phyloP scores from a whole-genome alignment of 1,284 basidiomycete species.

The Cystobasidium pallidum region DNA sequence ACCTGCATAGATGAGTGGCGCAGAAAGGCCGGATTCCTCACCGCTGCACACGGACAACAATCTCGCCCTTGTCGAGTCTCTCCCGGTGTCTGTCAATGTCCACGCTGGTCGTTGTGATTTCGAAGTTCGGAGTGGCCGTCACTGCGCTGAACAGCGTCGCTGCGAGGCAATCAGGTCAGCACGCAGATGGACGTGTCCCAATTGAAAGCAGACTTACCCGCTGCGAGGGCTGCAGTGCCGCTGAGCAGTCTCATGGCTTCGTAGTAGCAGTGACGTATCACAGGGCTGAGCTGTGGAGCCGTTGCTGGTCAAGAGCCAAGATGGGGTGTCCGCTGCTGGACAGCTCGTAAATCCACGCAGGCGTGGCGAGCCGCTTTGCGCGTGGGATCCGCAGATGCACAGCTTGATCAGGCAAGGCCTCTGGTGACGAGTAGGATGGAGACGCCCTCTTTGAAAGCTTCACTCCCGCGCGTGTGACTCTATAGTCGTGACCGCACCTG shows the following conservation, averaged over 20 bases:
- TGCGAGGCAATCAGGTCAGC: constrained; percentile 14
- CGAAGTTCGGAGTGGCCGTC: constrained; percentile 31
- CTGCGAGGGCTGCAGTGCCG: constrained; percentile 13
- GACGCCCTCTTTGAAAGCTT: too few relatives aligned
- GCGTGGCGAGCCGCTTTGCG: too few relatives aligned
- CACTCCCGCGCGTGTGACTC: too few relatives aligned
- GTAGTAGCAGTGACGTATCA: background rate
- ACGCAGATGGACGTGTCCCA: background rate
- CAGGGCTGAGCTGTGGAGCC: background rate
- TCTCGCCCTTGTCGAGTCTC: constrained; percentile 41
- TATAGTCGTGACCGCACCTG: too few relatives aligned
- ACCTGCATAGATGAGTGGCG: too few relatives aligned
- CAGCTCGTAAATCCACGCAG: too few relatives aligned
- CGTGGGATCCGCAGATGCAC: too few relatives aligned
- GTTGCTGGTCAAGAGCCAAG: constrained; percentile 23
- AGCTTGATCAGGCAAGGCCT: too few relatives aligned
- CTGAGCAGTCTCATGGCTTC: constrained; percentile 7
- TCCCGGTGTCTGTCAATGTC: constrained; percentile 38
- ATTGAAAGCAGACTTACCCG: constrained; percentile 5
- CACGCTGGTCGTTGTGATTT: constrained; percentile 35
- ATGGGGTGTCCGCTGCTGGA: background rate
- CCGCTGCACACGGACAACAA: constrained; percentile 39
- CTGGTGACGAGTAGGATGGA: too few relatives aligned
- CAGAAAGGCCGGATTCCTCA: constrained; percentile 10
- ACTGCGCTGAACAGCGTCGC: constrained; percentile 19